Evolutionary conservation across 176 grass and related monocot genomes (phyloP).

Genomic region (Dactylis glomerata): DNA sequence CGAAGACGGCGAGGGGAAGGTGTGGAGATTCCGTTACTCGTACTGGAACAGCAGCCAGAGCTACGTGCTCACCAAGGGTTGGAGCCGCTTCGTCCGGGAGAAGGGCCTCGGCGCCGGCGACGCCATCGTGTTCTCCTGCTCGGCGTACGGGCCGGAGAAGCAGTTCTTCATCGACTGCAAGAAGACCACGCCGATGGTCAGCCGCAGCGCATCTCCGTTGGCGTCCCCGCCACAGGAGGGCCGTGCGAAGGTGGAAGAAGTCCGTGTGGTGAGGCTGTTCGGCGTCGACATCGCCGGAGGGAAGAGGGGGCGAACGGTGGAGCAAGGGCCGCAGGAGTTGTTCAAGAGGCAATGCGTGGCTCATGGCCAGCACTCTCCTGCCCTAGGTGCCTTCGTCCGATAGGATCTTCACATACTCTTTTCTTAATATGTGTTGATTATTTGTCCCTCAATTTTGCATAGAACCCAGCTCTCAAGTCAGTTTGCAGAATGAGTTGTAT

Average conservation of each 20-base stretch:
- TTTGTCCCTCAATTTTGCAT: constrained; percentile 16
- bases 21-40: constrained; percentile 85
- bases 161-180: constrained; percentile 82
- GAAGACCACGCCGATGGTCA: background rate
- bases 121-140: constrained; percentile 65
- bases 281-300: constrained; percentile 63
- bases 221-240: background rate
- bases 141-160: constrained; percentile 45
- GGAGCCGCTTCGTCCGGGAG: constrained; percentile 95
- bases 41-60: constrained; percentile 99
- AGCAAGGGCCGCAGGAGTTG: constrained; percentile 1
- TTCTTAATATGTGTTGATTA: constrained; percentile 3
- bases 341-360: constrained; percentile 43
- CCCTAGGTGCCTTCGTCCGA: constrained; percentile 51
- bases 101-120: constrained; percentile 83
- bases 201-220: background rate
- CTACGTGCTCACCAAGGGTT: constrained; percentile 95
- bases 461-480: background rate
- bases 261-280: constrained; percentile 50
- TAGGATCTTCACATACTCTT: constrained; percentile 10
- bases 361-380: constrained; percentile 18
- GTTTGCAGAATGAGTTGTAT: constrained; percentile 17
- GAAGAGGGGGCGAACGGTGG: constrained; percentile 27
- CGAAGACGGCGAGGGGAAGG: constrained; percentile 76
- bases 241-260: constrained; percentile 8